phyloP scores from a whole-genome alignment of 2,329 filamentous ascomycete genomes.

The Colletotrichum lini region DNA sequence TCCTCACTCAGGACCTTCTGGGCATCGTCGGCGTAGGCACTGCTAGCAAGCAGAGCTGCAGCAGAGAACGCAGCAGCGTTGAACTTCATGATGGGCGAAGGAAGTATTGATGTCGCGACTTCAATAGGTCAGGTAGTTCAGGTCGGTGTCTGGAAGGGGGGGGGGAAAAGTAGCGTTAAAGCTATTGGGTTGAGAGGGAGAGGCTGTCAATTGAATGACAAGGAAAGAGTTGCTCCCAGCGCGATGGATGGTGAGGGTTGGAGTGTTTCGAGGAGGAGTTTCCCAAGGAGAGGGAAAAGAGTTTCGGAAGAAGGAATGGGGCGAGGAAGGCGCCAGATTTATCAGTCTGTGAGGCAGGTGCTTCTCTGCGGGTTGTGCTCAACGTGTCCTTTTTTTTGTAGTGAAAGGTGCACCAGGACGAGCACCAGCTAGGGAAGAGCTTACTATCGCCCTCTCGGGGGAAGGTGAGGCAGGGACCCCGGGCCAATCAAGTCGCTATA shows the following conservation, averaged over 20 bases:
- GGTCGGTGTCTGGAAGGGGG: neutral
- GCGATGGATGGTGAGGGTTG: constrained; percentile 31
- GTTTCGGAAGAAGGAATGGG: constrained; percentile 42
- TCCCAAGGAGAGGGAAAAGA: constrained; percentile 39
- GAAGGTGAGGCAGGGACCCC: constrained; percentile 11
- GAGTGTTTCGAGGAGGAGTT: constrained; percentile 34
- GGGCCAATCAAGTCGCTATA: constrained; percentile 22
- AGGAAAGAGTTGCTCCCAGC: constrained; percentile 32
- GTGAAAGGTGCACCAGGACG: constrained; percentile 29
- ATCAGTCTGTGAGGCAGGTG: constrained; percentile 41
- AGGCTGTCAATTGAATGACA: constrained; percentile 40
- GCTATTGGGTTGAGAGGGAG: constrained; percentile 33
- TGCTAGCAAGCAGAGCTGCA: constrained; percentile 79
- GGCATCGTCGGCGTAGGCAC: constrained; percentile 77
- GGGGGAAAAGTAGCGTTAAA: constrained; percentile 23
- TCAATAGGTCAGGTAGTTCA: neutral
- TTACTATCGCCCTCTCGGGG: constrained; percentile 23
- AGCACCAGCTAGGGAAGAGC: constrained; percentile 39
- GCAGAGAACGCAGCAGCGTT: constrained; percentile 83
- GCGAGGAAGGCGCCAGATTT: constrained; percentile 41
- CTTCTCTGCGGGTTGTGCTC: constrained; percentile 35
- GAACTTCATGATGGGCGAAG: constrained; percentile 80
- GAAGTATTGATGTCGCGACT: constrained; percentile 28
- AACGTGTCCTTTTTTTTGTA: constrained; percentile 45
- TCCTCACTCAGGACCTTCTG: constrained; percentile 69